Evolutionary conservation across 2,329 filamentous ascomycete genomes (phyloP), one percentile per base, ranked within the genome.

Genomic region (Exophiala sp.): DNA sequence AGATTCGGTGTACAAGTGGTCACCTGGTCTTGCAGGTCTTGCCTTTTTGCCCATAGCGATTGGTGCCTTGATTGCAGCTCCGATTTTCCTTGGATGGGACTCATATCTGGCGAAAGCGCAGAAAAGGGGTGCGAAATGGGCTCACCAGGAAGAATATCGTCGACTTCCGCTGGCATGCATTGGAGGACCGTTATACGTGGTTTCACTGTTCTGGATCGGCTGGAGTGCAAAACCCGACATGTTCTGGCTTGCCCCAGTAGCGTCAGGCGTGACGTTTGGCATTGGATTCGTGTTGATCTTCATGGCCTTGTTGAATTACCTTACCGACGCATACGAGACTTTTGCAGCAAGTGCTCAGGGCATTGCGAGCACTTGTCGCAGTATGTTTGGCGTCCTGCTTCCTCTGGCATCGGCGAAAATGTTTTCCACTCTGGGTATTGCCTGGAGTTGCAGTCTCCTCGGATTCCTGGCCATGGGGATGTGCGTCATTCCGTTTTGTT

Each of bases 121-220:
- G 59, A 68, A 68, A 9, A 66, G 68, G 8, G 69, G 76, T 36
- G 78, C 76, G 2, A 58, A 72, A 1, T 91, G 87, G 85, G 74
- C 81, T 0, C 71, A 72, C 21, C 80, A 66, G 35, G 63, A 66
- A 57, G 66, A 91, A 65, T 85, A 82, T 65, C 80, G 84, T 5
- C 81, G 88, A 1, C 75, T 92, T 0, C 88, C 88, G 0, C 74
- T 91, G 2, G 87, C 86, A 3, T 87, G 83, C 65, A 63, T 89
- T 14, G 87, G 86, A 1, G 86, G 87, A 0, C 86, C 87, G 0
- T 72, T 87, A 39, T 68, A 66, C 35, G 66, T 69, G 5, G 57
- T 70, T 79, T 83, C 1, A 76, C 81, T 32, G 74, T 87, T 59
- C 67, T 82, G 55, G 85, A 62, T 71, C 7, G 68, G 68, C 8